A percentile compares a stretch with the other conserved stretches of the same genome.
These are phyloP conservation scores for Alternaria panax DNA, from an alignment of 2,329 filamentous ascomycete genomes.

Conservation along the genomic window DNA sequence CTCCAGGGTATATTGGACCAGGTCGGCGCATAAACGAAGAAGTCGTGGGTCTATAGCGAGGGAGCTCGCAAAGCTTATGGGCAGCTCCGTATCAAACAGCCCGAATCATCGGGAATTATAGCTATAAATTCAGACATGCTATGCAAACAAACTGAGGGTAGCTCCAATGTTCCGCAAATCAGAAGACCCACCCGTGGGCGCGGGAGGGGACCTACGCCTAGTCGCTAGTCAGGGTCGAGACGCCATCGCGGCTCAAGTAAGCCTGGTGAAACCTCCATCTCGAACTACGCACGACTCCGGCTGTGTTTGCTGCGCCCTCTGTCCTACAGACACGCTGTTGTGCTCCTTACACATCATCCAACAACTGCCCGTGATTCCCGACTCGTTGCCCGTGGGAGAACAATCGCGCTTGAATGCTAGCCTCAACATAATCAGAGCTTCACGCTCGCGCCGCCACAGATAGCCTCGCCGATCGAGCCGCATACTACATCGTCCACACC, in stretches of 20 bases:
- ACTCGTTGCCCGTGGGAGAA: not conserved
- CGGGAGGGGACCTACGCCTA: constrained; percentile 23
- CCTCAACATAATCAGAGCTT: constrained; percentile 15
- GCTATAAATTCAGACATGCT: not conserved
- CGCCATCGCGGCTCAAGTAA: constrained; percentile 13
- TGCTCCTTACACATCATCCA: not conserved
- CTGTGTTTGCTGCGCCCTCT: constrained; percentile 12
- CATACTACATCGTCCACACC: not conserved
- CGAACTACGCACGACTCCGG: constrained; percentile 20
- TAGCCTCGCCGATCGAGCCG: constrained; percentile 7
- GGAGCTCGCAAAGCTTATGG: not conserved
- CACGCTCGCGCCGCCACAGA: constrained; percentile 22
- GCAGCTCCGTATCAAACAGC: not conserved
- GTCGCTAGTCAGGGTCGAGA: constrained; percentile 24
- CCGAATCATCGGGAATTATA: not conserved
- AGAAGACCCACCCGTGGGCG: not conserved
- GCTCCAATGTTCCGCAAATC: constrained; percentile 1
- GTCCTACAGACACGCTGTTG: not conserved
- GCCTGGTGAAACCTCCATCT: constrained; percentile 12
- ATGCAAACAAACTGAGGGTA: not conserved
- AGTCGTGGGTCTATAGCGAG: not conserved
- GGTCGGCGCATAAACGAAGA: constrained; percentile 41
- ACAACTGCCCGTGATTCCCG: not conserved
- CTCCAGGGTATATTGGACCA: constrained; percentile 80
- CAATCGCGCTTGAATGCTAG: constrained; percentile 14